phyloP scores from a whole-genome alignment of 148 eudicot species.

The Cornus controversa region DNA sequence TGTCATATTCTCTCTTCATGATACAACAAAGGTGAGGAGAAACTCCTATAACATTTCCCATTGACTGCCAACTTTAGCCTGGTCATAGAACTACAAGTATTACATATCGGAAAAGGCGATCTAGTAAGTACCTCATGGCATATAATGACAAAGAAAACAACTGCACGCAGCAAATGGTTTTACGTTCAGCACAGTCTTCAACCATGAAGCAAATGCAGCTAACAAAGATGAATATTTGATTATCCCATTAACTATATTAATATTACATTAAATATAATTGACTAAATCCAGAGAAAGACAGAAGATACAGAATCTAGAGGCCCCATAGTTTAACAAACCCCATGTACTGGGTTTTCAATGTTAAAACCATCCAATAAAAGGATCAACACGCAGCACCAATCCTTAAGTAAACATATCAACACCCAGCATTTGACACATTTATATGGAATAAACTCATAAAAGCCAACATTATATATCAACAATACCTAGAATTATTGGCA shows the following conservation, averaged over 20 bases:
- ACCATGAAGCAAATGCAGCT: not conserved
- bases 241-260: not conserved
- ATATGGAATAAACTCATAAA: not conserved
- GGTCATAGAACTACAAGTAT: not conserved
- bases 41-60: not conserved
- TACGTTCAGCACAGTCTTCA: not conserved
- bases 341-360: not conserved
- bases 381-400: not conserved
- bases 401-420: not conserved
- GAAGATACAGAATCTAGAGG: not conserved
- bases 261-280: not conserved
- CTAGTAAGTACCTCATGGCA: not conserved
- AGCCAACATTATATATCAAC: not conserved
- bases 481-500: not conserved
- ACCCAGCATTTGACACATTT: not conserved
- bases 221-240: not conserved
- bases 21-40: too few relatives aligned
- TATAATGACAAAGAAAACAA: not conserved
- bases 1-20: too few relatives aligned
- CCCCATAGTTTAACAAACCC: not conserved
- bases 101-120: not conserved
- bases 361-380: not conserved
- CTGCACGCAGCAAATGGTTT: not conserved
- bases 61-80: not conserved
- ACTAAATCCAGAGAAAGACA: not conserved